Percentiles rank a stretch among this genome's conserved stretches.
Evolutionary conservation across 2,329 filamentous ascomycete genomes (phyloP).

Genomic region (Didymosphaeria variabile): DNA sequence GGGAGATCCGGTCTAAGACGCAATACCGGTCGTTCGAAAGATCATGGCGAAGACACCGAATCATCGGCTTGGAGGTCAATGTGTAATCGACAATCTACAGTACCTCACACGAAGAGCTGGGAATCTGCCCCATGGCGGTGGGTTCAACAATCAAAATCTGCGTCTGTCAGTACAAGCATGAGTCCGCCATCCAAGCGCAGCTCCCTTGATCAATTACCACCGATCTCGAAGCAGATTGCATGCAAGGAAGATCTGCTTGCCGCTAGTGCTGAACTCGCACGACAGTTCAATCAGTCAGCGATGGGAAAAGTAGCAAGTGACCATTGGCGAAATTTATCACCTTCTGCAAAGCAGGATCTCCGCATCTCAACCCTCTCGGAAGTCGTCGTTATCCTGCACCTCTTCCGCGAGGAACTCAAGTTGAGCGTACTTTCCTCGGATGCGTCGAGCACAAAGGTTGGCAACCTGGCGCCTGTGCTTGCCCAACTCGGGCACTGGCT

Average conservation of each 20-base stretch:
- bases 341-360: slow-evolving; percentile 45
- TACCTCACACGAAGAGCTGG: slow-evolving; percentile 41
- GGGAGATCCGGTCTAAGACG: slow-evolving; percentile 33
- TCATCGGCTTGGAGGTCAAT: slow-evolving; percentile 45
- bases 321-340: slow-evolving; percentile 64
- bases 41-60: slow-evolving; percentile 34
- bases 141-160: slow-evolving; percentile 40
- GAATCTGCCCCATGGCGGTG: slow-evolving; percentile 45
- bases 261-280: slow-evolving; percentile 42
- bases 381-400: slow-evolving; percentile 78
- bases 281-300: slow-evolving; percentile 46
- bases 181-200: slow-evolving; percentile 33
- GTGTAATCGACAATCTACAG: slow-evolving; percentile 41
- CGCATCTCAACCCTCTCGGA: slow-evolving; percentile 68
- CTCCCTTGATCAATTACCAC: slow-evolving; percentile 20
- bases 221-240: slow-evolving; percentile 39
- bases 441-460: slow-evolving; percentile 54
- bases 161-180: slow-evolving; percentile 27
- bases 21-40: slow-evolving; percentile 35
- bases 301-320: slow-evolving; percentile 54
- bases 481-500: slow-evolving; percentile 86
- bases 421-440: slow-evolving; percentile 70
- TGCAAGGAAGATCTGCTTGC: slow-evolving; percentile 38
- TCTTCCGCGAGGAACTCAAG: slow-evolving; percentile 90
- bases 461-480: slow-evolving; percentile 74